Base-by-base conservation (phyloP, 805 yeast genomes). In the Priceomyces medius region DNA sequence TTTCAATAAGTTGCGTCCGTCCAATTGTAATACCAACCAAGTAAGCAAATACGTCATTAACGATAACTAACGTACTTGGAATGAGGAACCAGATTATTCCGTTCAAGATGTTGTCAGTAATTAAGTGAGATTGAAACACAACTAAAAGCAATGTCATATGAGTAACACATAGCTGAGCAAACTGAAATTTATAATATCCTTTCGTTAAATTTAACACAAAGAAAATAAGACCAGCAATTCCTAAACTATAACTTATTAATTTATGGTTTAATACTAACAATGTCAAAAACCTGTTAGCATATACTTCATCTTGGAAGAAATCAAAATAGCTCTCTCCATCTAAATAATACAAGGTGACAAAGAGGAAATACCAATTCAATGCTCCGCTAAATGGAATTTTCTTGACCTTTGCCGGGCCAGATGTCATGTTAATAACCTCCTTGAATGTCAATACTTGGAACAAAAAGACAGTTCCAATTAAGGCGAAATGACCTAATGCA, bases 11-110 rank as follows among this genome's bases (percentile, higher is more conserved):
- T 58, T 88, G 96, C 28, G 97, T 91, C 48, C 76, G 80, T 41
- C 99, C 99, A 67, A 93, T 88, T 2, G 98, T 87, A 50, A 93
- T 93, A 35, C 99, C 99, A 68, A 98, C 93, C 37, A 93, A 72
- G 61, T 93, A 93, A 19, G 99, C 99, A 74, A 88, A 90, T 40
- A 91, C 89, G 61, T 93, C 99, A 61, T 93, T 93, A 42, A 88
- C 85, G 51, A 93, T 88, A 37, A 93, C 99, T 55, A 91, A 73
- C 2, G 93, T 83, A 46, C 88, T 89, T 5, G 99, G 99, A 39
- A 93, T 73, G 45, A 93, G 69, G 65, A 93, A 88, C 99, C 99
- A 93, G 57, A 89, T 84, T 60, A 93, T 71, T 10, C 99, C 99
- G 50, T 81, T 85, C 53, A 90, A 74, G 43, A 91, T 85, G 63